Conservation (phyloP, 805 yeast species). For the Metschnikowia continentalis region DNA sequence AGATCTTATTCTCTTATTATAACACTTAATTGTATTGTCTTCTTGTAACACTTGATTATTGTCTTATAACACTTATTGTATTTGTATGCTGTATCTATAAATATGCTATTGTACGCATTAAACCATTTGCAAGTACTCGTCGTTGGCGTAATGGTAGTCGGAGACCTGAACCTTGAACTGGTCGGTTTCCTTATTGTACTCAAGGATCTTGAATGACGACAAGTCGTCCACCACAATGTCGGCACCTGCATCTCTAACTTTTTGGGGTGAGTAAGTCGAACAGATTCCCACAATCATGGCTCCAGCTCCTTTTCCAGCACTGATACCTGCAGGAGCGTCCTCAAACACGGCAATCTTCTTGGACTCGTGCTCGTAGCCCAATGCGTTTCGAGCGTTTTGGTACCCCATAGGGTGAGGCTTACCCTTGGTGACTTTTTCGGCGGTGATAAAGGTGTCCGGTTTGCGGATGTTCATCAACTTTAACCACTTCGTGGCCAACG, state of each 20-base stretch:
- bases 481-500: constrained; percentile 78
- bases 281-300: constrained; percentile 81
- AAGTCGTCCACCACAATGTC: constrained; percentile 76
- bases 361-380: constrained; percentile 35
- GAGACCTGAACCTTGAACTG: constrained; percentile 39
- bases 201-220: constrained; percentile 54
- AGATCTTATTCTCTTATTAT: no score
- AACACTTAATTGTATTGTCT: no score
- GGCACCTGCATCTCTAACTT: constrained; percentile 73
- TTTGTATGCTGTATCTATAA: constrained; percentile 1
- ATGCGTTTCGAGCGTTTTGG: constrained; percentile 49
- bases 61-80: neutral
- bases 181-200: constrained; percentile 43
- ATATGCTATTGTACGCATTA: constrained; percentile 4
- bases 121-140: constrained; percentile 29
- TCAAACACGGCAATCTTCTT: constrained; percentile 65
- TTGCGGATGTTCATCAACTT: constrained; percentile 52
- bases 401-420: constrained; percentile 89
- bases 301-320: constrained; percentile 81
- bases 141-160: constrained; percentile 42
- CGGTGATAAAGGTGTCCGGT: constrained; percentile 78
- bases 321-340: constrained; percentile 86
- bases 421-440: constrained; percentile 73
- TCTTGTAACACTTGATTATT: no score
- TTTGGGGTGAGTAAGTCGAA: constrained; percentile 67